phyloP scores from a whole-genome alignment of 1,139 yeast genomes.

The Candida buenavistaensis region DNA sequence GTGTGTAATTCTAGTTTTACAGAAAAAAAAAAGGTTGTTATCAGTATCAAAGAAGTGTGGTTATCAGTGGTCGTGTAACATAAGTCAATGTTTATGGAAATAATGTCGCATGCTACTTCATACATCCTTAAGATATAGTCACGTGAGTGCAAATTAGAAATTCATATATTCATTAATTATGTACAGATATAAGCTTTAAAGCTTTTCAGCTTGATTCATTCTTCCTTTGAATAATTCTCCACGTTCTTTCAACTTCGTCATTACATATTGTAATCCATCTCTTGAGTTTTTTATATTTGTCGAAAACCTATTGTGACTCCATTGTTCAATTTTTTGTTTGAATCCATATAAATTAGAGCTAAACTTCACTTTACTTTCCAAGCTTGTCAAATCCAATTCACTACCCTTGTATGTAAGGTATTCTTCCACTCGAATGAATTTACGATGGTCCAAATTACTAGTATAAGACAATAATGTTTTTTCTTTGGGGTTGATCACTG shows the following conservation, averaged over 20 bases:
- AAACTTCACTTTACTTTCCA: conserved; percentile 62
- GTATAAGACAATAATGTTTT: conserved; percentile 68
- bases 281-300: conserved; percentile 68
- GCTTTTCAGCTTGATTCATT: background rate
- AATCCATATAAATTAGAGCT: conserved; percentile 71
- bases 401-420: conserved; percentile 47
- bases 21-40: background rate
- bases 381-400: conserved; percentile 31
- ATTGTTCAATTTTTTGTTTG: conserved; percentile 72
- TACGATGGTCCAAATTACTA: conserved; percentile 82
- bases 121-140: no score
- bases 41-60: background rate
- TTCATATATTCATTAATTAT: no score
- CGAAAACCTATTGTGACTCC: conserved; percentile 74
- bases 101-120: no score
- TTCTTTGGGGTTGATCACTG: conserved; percentile 66
- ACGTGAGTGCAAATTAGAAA: no score
- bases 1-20: no score
- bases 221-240: conserved; percentile 9
- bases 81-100: no score
- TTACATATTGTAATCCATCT: conserved; percentile 74
- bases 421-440: conserved; percentile 80
- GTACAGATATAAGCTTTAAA: no score
- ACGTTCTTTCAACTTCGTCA: conserved; percentile 48
- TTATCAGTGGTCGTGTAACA: conserved; percentile 2